Percentiles rank a stretch among this genome's conserved stretches.
phyloP scores from a whole-genome alignment of 2,329 filamentous ascomycete species.

The Curvularia lunata region DNA sequence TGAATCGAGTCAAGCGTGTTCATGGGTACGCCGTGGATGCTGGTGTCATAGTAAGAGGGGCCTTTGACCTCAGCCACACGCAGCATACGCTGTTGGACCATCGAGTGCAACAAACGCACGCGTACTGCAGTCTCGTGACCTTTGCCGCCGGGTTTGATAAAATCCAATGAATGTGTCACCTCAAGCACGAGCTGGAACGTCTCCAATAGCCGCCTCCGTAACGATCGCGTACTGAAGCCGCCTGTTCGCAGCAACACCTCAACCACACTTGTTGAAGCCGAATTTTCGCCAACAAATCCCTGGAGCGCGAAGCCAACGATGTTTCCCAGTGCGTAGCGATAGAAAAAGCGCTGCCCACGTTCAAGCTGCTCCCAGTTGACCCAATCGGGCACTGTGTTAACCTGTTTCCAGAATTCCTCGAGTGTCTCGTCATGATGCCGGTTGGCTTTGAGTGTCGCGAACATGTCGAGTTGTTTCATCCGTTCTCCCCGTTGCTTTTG shows the following conservation, averaged over 20 bases:
- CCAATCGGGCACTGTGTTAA: slow-evolving; percentile 1
- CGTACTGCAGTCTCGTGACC: slow-evolving; percentile 1
- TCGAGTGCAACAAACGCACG: background rate
- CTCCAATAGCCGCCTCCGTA: slow-evolving; percentile 1
- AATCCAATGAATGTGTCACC: slow-evolving; percentile 3
- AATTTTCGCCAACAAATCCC: slow-evolving; percentile 2
- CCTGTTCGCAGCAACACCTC: slow-evolving; percentile 3
- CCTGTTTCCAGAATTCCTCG: background rate
- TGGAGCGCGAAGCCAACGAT: slow-evolving; percentile 2
- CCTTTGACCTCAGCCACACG: slow-evolving; percentile 1
- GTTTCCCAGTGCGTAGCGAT: background rate
- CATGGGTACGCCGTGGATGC: background rate
- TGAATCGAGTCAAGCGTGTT: slow-evolving; percentile 1
- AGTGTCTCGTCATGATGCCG: slow-evolving; percentile 2
- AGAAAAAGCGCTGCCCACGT: slow-evolving; percentile 3
- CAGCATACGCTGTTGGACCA: slow-evolving; percentile 1
- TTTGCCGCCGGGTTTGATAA: background rate
- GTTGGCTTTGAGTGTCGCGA: slow-evolving; percentile 1
- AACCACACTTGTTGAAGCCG: slow-evolving; percentile 4
- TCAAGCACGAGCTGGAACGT: slow-evolving; percentile 2
- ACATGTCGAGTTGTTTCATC: background rate
- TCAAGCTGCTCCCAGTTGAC: slow-evolving; percentile 1
- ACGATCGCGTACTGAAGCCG: slow-evolving; percentile 3
- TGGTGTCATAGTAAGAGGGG: slow-evolving; percentile 1
- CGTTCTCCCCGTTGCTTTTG: background rate